Conservation (phyloP, 2,329 filamentous ascomycete genomes). For the Pestalotiopsis sp. region DNA sequence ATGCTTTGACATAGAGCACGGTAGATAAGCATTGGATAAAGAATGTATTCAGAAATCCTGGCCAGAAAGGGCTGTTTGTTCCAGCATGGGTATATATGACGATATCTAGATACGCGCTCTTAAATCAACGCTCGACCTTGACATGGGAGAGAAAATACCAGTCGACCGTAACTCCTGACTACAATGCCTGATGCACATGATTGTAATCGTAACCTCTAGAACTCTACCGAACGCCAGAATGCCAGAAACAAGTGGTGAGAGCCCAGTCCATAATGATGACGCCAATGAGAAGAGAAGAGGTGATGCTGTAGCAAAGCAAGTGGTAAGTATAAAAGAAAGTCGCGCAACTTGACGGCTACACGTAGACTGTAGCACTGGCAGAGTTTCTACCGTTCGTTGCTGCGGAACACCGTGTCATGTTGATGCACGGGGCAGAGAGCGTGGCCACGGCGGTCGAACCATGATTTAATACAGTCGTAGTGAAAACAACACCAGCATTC, state of each 20-base stretch:
- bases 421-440: conserved; percentile 69
- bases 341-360: not conserved
- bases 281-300: not conserved
- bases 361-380: not conserved
- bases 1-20: not conserved
- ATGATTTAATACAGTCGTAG: conserved; percentile 59
- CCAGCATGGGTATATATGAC: not conserved
- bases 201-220: not conserved
- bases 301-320: not conserved
- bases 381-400: not conserved
- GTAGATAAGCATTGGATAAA: not conserved
- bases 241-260: not conserved
- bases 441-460: conserved; percentile 62
- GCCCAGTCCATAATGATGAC: not conserved
- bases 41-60: not conserved
- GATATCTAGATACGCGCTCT: not conserved
- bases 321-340: not conserved
- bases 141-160: not conserved
- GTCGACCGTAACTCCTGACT: not conserved
- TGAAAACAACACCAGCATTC: conserved; percentile 71
- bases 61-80: not conserved
- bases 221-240: not conserved
- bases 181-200: not conserved
- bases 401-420: conserved; percentile 43
- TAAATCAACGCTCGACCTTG: not conserved